Evolutionary conservation across 78 protist genomes (phyloP).

Genomic region (Dictyostelium capitatum): DNA sequence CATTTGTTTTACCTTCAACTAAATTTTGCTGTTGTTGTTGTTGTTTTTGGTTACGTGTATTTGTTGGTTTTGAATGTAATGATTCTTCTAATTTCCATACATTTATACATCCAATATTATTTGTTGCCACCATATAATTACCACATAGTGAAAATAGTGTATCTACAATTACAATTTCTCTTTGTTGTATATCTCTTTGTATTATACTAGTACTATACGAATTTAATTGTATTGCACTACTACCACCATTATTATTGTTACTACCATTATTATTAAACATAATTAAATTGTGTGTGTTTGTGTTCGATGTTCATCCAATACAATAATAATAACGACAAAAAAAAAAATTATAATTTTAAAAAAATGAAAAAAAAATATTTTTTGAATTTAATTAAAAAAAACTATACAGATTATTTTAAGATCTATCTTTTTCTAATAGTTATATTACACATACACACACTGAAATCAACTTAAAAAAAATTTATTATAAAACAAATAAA

Average conservation of each 20-base stretch:
- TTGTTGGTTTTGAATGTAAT: neutral
- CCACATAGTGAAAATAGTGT: slow-evolving; percentile 53
- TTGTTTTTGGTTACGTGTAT: neutral
- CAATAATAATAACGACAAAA: too few relatives aligned
- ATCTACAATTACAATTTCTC: slow-evolving; percentile 20
- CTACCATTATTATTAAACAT: neutral
- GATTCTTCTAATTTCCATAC: slow-evolving; percentile 44
- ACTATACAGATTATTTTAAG: too few relatives aligned
- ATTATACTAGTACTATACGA: neutral
- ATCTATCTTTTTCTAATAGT: too few relatives aligned
- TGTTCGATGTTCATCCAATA: neutral
- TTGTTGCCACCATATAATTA: slow-evolving; percentile 41
- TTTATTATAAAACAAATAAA: too few relatives aligned
- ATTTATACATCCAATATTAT: slow-evolving; percentile 49
- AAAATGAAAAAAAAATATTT: too few relatives aligned
- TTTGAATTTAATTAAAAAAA: too few relatives aligned
- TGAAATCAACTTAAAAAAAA: too few relatives aligned
- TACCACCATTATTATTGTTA: neutral
- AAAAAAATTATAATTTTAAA: too few relatives aligned
- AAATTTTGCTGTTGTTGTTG: slow-evolving; percentile 21
- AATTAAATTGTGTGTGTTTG: neutral
- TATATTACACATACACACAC: too few relatives aligned
- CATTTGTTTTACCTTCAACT: neutral
- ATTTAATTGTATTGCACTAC: neutral
- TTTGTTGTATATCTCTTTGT: slow-evolving; percentile 35